Percentiles rank a stretch among this genome's conserved stretches.
These are phyloP conservation scores for Groenewaldozyma salmanticensis DNA, from an alignment of 805 yeast species.

Conservation along the genomic window DNA sequence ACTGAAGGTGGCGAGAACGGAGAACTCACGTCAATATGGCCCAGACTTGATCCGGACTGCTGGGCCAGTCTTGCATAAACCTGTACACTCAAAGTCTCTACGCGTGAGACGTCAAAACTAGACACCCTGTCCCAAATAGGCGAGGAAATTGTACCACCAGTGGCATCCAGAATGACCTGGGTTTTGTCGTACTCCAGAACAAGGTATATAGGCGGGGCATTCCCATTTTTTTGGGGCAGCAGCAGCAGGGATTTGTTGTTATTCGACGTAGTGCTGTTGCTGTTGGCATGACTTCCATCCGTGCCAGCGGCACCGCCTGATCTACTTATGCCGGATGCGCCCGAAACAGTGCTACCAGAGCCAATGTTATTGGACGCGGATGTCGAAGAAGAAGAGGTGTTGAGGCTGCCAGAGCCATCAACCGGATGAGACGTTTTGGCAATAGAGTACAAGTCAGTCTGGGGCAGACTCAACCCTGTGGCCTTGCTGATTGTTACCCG, in stretches of 20 bases:
- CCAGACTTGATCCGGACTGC: constrained; percentile 2
- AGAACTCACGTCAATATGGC: constrained; percentile 5
- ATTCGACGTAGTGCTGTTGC: constrained; percentile 4
- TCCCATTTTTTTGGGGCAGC: constrained; percentile 2
- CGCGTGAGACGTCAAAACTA: constrained; percentile 76
- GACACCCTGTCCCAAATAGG: constrained; percentile 87
- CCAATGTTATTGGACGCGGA: neutral
- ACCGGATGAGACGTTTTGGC: neutral
- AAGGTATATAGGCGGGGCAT: constrained; percentile 57
- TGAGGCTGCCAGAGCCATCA: neutral
- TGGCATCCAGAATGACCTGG: constrained; percentile 79
- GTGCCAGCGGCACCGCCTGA: neutral
- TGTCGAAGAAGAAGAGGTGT: neutral
- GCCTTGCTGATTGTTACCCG: constrained; percentile 11
- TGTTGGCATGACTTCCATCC: constrained; percentile 5
- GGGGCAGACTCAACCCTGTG: constrained; percentile 7
- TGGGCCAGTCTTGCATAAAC: constrained; percentile 55
- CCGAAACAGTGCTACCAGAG: constrained; percentile 2
- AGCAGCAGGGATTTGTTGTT: constrained; percentile 22
- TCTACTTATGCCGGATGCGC: constrained; percentile 2
- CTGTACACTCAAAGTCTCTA: constrained; percentile 61
- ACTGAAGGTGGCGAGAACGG: constrained; percentile 8
- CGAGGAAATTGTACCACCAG: constrained; percentile 64
- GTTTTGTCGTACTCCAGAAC: constrained; percentile 94
- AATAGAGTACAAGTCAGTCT: neutral